A percentile compares a stretch with the other conserved stretches of the same genome.
phyloP scores from a whole-genome alignment of 495 filamentous ascomycete species.

The Neurospora pannonica region DNA sequence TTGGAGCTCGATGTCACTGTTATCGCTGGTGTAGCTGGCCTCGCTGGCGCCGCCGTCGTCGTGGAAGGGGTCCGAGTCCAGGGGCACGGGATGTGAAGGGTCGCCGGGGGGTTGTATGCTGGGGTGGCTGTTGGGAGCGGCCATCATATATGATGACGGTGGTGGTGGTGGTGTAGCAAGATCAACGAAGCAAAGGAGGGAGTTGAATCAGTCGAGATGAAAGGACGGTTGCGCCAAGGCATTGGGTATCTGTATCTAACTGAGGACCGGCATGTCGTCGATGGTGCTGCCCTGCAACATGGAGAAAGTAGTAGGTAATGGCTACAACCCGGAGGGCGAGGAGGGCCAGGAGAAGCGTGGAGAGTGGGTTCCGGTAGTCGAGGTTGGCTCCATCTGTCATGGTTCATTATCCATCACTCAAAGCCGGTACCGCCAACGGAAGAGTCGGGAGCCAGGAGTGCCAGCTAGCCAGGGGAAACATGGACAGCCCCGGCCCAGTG shows the following conservation, averaged over 20 bases:
- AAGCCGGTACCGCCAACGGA: neutral
- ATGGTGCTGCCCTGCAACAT: neutral
- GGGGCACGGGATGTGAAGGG: neutral
- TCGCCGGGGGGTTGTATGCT: neutral
- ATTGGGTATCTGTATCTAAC: neutral
- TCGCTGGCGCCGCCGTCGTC: neutral
- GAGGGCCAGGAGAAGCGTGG: neutral
- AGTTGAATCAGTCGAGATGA: neutral
- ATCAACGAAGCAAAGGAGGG: neutral
- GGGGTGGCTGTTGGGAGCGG: neutral
- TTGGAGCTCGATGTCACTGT: conserved; percentile 13
- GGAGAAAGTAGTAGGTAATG: neutral
- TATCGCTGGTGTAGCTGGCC: neutral
- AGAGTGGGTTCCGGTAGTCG: neutral
- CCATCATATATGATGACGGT: neutral
- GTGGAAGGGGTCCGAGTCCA: neutral
- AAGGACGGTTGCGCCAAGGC: neutral
- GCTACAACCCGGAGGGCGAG: neutral
- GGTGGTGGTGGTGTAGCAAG: neutral
- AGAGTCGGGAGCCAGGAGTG: neutral
- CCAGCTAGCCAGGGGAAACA: neutral
- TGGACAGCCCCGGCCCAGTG: neutral
- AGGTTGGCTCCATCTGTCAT: neutral
- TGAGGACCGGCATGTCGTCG: neutral
- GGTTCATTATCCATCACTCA: neutral